Evolutionary conservation across 441 rosid species (phyloP).

Genomic region (Arabidopsis hybrid): DNA sequence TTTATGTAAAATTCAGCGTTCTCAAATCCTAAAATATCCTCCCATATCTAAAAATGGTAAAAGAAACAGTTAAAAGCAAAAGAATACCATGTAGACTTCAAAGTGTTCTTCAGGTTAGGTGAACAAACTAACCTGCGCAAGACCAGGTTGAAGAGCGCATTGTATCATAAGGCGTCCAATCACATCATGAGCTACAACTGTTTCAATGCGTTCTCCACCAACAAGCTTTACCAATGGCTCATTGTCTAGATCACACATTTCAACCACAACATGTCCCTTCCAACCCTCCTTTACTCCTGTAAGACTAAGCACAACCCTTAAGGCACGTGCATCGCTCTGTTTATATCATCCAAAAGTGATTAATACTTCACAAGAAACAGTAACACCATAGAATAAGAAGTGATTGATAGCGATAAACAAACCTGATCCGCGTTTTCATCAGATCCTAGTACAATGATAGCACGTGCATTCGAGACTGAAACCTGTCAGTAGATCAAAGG

Average conservation of each 20-base stretch:
- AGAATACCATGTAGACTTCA: not conserved
- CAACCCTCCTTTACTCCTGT: slow-evolving; percentile 88
- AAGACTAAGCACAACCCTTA: slow-evolving; percentile 92
- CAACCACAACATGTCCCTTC: slow-evolving; percentile 92
- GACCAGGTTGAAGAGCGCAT: slow-evolving; percentile 93
- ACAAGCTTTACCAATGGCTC: slow-evolving; percentile 98
- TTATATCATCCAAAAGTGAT: slow-evolving; percentile 33
- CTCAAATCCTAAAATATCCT: slow-evolving; percentile 91
- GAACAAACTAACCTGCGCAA: slow-evolving; percentile 71
- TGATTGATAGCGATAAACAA: slow-evolving; percentile 17
- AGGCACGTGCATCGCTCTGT: slow-evolving; percentile 94
- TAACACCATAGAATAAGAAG: slow-evolving; percentile 6
- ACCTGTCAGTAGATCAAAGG: slow-evolving; percentile 58
- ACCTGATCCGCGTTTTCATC: slow-evolving; percentile 99
- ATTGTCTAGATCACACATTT: slow-evolving; percentile 96
- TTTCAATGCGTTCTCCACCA: slow-evolving; percentile 92
- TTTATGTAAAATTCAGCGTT: slow-evolving; percentile 89
- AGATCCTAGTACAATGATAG: slow-evolving; percentile 83
- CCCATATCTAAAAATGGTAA: slow-evolving; percentile 75
- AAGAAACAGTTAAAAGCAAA: not conserved
- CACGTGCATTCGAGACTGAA: slow-evolving; percentile 93
- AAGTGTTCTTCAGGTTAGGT: not conserved
- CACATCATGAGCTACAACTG: slow-evolving; percentile 97
- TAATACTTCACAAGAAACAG: slow-evolving; percentile 28
- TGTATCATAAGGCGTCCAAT: slow-evolving; percentile 97